Base-by-base conservation (phyloP, 345 rosid genomes). In the Salix koriyanagi region DNA sequence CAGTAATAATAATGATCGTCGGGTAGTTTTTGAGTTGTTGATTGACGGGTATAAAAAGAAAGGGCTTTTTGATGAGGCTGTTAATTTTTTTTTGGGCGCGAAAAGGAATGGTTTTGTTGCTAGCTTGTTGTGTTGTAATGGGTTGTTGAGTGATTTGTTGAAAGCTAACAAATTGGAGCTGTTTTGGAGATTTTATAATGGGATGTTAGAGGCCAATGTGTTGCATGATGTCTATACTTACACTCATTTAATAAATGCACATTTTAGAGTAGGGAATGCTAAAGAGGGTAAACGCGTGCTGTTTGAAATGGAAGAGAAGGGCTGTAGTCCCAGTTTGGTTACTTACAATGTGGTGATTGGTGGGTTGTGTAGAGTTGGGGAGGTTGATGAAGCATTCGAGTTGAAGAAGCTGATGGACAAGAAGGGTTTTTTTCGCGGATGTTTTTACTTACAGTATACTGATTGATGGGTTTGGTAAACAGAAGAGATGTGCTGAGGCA, bases 181-280 rank as follows among this genome's bases (percentile, higher is more conserved):
- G 81, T 91, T 94, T 81, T 92, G 96, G 93, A 81, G 82, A 83
- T 86, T 83, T 56, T 87, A 86, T 67, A 69, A 85, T 72, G 84
- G 68, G 71, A 90, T 94, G 89, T 19, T 78, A 56, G 91, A 88
- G 75, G 83, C 79, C 62, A 79, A 85, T 69, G 34, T 89, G 28
- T 85, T 73, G 23, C 89, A 84, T 28, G 93, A 90, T 86, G 83
- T 79, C 66, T 87, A 85, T 58, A 84, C 84, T 70, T 89, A 84
- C 70, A 86, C 83, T 4, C 88, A 65, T 81, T 72, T 92, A 83
- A 87, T 89, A 34, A 86, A 78, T 79, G 94, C 94, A 19, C 88
- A 89, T 85, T 90, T 85, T 78, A 88, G 76, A 77, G 85, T 16
- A 65, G 91, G 86, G 66, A 86, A 89, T 77, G 86, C 81, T 69